These are phyloP conservation scores for Biscutella laevigata DNA, from an alignment of 441 rosid genomes.

Conservation along the genomic window DNA sequence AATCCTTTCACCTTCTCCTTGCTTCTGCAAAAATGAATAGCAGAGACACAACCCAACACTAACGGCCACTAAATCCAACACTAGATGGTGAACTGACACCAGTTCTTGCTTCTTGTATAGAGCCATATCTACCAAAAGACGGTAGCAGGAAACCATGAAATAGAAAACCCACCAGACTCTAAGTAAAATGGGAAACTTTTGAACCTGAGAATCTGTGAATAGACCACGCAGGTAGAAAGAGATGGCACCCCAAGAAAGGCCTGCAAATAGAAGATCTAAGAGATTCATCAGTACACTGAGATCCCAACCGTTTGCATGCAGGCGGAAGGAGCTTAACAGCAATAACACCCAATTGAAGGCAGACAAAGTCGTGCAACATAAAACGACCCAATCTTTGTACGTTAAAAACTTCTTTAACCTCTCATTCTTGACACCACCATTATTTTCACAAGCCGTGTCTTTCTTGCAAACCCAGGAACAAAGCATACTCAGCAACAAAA, in stretches of 20 bases:
- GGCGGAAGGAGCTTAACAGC: conserved; percentile 42
- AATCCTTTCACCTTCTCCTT: conserved; percentile 24
- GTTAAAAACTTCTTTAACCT: conserved; percentile 24
- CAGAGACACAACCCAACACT: conserved; percentile 48
- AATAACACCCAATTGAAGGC: conserved; percentile 35
- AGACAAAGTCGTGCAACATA: conserved; percentile 45
- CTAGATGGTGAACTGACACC: conserved; percentile 28
- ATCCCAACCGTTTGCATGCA: conserved; percentile 52
- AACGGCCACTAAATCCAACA: conserved; percentile 42
- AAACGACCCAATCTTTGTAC: conserved; percentile 36
- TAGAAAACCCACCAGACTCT: conserved; percentile 73
- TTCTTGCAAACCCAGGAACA: conserved; percentile 33
- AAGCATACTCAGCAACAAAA: conserved; percentile 40
- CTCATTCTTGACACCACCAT: conserved; percentile 23
- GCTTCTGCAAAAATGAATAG: conserved; percentile 45
- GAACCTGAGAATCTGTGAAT: conserved; percentile 22
- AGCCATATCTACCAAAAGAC: conserved; percentile 45
- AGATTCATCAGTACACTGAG: conserved; percentile 19
- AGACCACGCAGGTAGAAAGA: conserved; percentile 34
- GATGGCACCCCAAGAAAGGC: conserved; percentile 58
- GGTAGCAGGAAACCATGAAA: conserved; percentile 44
- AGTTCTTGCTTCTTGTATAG: conserved; percentile 24
- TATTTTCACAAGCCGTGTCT: conserved; percentile 13
- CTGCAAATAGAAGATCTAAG: conserved; percentile 44
- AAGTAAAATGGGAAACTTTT: conserved; percentile 39